Percentiles rank a stretch among this genome's conserved stretches.
Conservation (phyloP, 331 rosid species). For the Acacia pycnantha region DNA sequence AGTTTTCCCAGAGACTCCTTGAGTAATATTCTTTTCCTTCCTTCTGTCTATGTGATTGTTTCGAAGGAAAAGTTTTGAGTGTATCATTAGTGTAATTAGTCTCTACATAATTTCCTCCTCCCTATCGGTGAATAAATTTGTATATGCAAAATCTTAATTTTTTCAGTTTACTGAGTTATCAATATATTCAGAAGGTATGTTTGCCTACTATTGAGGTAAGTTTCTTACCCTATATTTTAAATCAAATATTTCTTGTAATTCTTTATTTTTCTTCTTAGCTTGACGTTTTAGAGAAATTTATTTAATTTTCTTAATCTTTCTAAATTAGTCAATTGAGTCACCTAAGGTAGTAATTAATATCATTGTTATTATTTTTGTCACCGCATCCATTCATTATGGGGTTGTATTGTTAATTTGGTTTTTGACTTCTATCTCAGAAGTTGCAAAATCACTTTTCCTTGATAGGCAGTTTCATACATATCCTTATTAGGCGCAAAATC, state of each 20-base stretch:
- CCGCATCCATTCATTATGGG: no score
- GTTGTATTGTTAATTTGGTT: no score
- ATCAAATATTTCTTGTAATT: not conserved
- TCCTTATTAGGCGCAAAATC: no score
- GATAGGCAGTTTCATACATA: no score
- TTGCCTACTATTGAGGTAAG: not conserved
- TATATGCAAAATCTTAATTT: not conserved
- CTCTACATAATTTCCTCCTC: not conserved
- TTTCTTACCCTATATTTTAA: not conserved
- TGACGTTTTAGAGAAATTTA: no score
- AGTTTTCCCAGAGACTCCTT: slow-evolving; percentile 53
- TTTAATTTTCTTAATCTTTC: no score
- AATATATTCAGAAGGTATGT: not conserved
- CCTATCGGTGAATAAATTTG: not conserved
- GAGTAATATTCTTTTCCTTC: slow-evolving; percentile 17
- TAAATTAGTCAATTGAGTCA: no score
- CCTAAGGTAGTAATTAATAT: no score
- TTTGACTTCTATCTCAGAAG: no score
- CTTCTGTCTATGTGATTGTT: slow-evolving; percentile 1
- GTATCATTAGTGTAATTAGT: not conserved
- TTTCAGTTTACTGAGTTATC: not conserved
- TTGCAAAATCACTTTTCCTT: no score
- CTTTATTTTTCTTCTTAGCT: not conserved
- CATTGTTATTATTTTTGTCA: no score
- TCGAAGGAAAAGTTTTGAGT: not conserved